Conservation (phyloP, 1,284 basidiomycete species). For the Tilletiaria anomala region DNA sequence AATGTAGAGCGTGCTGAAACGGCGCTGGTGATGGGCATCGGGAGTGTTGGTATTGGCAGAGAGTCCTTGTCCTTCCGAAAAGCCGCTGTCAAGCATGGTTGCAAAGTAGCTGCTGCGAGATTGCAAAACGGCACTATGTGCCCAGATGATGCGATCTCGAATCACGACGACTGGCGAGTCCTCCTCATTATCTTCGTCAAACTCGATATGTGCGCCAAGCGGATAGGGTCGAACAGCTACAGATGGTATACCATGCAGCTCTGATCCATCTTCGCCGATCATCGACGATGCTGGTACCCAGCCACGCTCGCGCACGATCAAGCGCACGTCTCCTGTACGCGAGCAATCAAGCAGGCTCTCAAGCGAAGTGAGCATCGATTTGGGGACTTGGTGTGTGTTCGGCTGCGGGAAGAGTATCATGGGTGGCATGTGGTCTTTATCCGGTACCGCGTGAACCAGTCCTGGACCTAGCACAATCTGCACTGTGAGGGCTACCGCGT, state of each 20-base stretch:
- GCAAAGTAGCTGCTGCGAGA: constrained; percentile 64
- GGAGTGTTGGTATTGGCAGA: neutral
- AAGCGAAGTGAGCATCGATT: constrained; percentile 15
- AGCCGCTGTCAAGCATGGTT: constrained; percentile 60
- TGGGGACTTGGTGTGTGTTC: constrained; percentile 17
- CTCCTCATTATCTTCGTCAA: too few relatives aligned
- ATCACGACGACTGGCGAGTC: constrained; percentile 15
- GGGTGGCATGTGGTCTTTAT: neutral
- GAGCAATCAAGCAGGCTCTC: constrained; percentile 24
- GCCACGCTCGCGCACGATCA: constrained; percentile 31
- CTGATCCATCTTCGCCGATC: neutral
- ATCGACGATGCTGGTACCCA: too few relatives aligned
- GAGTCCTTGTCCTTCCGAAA: constrained; percentile 17
- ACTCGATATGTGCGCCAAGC: constrained; percentile 9
- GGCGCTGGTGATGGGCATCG: neutral
- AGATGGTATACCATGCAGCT: too few relatives aligned
- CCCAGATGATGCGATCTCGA: constrained; percentile 50
- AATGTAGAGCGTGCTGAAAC: constrained; percentile 51
- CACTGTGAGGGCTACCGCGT: constrained; percentile 23
- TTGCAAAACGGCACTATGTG: constrained; percentile 61
- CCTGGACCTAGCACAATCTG: constrained; percentile 18
- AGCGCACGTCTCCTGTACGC: constrained; percentile 31
- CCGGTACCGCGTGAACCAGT: neutral
- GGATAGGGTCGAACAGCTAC: constrained; percentile 2
- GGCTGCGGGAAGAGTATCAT: constrained; percentile 16